Percentiles rank a stretch among this genome's conserved stretches.
Evolutionary conservation across 495 filamentous ascomycete species (phyloP).

Genomic region (Neurospora sp.): DNA sequence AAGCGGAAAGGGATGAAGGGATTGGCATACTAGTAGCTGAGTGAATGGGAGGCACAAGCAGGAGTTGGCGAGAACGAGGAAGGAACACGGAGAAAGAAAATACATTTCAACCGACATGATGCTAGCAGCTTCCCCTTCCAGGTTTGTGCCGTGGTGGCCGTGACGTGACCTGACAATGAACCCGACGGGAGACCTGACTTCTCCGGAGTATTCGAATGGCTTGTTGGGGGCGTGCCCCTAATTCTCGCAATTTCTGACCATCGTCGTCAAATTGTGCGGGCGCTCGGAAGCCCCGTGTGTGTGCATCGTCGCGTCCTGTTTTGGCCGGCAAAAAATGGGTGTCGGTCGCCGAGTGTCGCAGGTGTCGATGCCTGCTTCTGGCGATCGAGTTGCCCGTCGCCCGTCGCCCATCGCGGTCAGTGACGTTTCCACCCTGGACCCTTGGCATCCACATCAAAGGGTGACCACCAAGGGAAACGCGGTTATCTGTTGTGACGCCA

Average conservation of each 20-base stretch:
- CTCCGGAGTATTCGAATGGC: too few relatives aligned
- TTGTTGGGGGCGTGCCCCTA: background rate
- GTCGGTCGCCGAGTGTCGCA: background rate
- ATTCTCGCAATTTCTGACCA: background rate
- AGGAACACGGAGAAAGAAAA: background rate
- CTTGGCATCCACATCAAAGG: background rate
- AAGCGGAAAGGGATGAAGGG: background rate
- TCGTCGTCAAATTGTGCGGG: background rate
- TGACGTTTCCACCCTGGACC: background rate
- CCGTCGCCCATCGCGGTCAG: background rate
- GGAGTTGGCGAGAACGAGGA: background rate
- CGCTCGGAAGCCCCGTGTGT: background rate
- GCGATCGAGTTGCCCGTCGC: background rate
- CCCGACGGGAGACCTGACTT: background rate
- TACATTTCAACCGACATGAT: background rate
- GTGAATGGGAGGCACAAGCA: background rate
- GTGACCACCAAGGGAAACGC: background rate
- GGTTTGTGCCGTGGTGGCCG: background rate
- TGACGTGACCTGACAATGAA: background rate
- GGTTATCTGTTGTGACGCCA: background rate
- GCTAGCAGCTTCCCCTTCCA: background rate
- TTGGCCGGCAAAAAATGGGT: background rate
- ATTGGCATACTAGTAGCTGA: background rate
- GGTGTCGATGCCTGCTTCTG: background rate
- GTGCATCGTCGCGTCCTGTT: background rate